Conservation (phyloP, 2,329 filamentous ascomycete species). For the Pyricularia pennisetigena region DNA sequence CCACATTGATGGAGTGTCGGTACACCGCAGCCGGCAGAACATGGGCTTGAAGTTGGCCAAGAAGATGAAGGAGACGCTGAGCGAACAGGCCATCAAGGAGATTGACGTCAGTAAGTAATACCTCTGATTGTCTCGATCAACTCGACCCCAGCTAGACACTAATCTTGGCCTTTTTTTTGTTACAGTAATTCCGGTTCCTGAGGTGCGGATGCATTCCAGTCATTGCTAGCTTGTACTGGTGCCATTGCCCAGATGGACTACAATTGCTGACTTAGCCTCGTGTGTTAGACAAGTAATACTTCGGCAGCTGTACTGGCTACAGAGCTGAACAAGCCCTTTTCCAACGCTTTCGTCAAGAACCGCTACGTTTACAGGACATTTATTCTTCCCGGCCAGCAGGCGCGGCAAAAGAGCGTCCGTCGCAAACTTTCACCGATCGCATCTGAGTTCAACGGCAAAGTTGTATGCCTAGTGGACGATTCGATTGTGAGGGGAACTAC, state of each 20-base stretch:
- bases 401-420: conserved; percentile 75
- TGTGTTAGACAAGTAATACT: conserved; percentile 57
- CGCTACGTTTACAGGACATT: conserved; percentile 83
- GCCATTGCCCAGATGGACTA: not conserved
- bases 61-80: conserved; percentile 57
- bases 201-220: not conserved
- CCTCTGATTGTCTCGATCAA: not conserved
- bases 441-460: conserved; percentile 72
- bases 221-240: not conserved
- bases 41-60: conserved; percentile 79
- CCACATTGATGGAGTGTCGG: conserved; percentile 78
- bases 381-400: conserved; percentile 59
- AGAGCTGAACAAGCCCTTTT: conserved; percentile 65
- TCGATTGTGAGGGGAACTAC: conserved; percentile 49
- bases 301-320: conserved; percentile 70
- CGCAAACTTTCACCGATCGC: conserved; percentile 84
- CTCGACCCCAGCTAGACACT: not conserved
- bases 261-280: not conserved
- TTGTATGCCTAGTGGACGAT: conserved; percentile 79
- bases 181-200: not conserved
- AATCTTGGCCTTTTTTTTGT: not conserved
- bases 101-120: conserved; percentile 53
- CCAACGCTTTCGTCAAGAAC: conserved; percentile 81
- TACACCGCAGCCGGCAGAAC: conserved; percentile 72
- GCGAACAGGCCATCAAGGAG: conserved; percentile 57